These are phyloP conservation scores for Flaveria bidentis DNA, from an alignment of 129 eudicot genomes.

Conservation along the genomic window DNA sequence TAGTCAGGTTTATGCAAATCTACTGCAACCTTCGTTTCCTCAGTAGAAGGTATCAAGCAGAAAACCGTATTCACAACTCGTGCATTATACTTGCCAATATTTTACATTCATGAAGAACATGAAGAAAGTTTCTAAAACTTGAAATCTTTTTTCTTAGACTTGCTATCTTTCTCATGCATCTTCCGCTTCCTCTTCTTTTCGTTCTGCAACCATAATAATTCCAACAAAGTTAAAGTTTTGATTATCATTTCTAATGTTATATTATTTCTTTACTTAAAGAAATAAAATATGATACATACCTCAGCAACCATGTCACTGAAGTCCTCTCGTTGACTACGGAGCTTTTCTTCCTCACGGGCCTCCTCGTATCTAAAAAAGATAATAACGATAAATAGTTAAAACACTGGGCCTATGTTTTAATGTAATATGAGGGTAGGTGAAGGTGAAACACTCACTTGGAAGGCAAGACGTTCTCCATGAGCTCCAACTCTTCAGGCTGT, in stretches of 20 bases:
- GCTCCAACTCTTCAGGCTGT: slow-evolving; percentile 91
- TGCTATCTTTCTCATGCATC: slow-evolving; percentile 80
- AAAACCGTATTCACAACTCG: too few species aligned
- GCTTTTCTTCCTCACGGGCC: slow-evolving; percentile 95
- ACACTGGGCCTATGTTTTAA: background rate
- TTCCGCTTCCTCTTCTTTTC: slow-evolving; percentile 85
- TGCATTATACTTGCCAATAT: background rate
- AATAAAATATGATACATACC: slow-evolving; percentile 42
- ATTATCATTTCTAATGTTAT: background rate
- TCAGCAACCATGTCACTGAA: slow-evolving; percentile 99
- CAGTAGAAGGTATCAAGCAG: background rate
- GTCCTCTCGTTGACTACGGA: slow-evolving; percentile 84
- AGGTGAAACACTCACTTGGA: slow-evolving; percentile 67
- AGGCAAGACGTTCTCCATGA: slow-evolving; percentile 83
- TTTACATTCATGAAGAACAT: background rate
- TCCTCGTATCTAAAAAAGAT: slow-evolving; percentile 30
- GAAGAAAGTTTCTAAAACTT: slow-evolving; percentile 49
- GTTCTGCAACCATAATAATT: slow-evolving; percentile 46
- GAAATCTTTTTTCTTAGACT: slow-evolving; percentile 89
- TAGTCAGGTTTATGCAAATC: slow-evolving; percentile 12
- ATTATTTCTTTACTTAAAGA: background rate
- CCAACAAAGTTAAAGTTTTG: background rate
- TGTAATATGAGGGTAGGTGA: background rate
- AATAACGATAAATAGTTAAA: background rate
- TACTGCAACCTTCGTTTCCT: background rate